Percentiles rank a stretch among this genome's conserved stretches.
Evolutionary conservation across 768 basidiomycete species (phyloP).

Genomic region (Tulasnella sp.): DNA sequence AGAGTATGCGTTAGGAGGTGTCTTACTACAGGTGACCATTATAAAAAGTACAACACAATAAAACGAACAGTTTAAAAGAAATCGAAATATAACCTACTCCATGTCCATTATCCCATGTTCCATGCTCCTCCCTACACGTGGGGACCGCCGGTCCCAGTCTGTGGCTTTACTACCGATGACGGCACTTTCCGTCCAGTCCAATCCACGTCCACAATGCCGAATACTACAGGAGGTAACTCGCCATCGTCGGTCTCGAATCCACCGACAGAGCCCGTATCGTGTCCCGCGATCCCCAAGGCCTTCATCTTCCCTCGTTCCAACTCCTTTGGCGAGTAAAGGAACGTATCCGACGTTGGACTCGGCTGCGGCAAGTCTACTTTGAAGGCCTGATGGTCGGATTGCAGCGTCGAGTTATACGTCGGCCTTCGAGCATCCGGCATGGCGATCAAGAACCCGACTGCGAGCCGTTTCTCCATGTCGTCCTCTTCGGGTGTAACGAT

Average conservation of each 20-base stretch:
- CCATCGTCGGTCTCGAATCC: conserved; percentile 16
- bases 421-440: conserved; percentile 27
- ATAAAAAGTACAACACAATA: not conserved
- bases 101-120: not conserved
- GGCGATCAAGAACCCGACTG: conserved; percentile 29
- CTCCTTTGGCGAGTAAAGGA: conserved; percentile 2
- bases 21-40: not conserved
- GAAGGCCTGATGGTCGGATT: not conserved
- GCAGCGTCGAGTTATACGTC: not conserved
- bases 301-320: conserved; percentile 8
- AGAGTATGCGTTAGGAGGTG: not conserved
- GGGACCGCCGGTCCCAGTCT: not conserved
- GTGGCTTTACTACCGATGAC: not conserved
- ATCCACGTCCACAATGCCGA: conserved; percentile 25
- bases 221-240: conserved; percentile 30
- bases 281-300: not conserved
- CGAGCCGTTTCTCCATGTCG: conserved; percentile 16
- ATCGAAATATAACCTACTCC: not conserved
- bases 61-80: not conserved
- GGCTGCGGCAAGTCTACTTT: not conserved
- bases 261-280: not conserved
- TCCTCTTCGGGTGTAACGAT: not conserved
- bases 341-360: not conserved
- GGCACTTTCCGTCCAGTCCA: conserved; percentile 15
- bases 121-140: not conserved